phyloP scores from a whole-genome alignment of 2,329 filamentous ascomycete genomes.

The Neocucurbitaria cava region DNA sequence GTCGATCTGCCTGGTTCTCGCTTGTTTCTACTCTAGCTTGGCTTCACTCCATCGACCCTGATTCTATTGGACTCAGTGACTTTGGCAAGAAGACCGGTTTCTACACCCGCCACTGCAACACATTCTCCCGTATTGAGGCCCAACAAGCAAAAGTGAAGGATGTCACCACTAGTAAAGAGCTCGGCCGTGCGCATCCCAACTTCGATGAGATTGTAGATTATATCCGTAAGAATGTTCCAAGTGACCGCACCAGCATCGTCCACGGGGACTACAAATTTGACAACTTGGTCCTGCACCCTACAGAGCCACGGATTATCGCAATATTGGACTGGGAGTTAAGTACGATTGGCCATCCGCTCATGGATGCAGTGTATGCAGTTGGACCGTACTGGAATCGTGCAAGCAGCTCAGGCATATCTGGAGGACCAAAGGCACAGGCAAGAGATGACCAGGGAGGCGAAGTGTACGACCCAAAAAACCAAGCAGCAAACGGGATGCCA shows the following conservation, averaged over 20 bases:
- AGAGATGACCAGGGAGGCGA: slow-evolving; percentile 50
- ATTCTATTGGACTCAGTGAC: slow-evolving; percentile 68
- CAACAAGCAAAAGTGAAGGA: slow-evolving; percentile 79
- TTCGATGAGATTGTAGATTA: slow-evolving; percentile 80
- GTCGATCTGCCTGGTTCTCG: slow-evolving; percentile 52
- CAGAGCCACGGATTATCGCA: slow-evolving; percentile 84
- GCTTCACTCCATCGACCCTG: slow-evolving; percentile 77
- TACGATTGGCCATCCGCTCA: slow-evolving; percentile 90
- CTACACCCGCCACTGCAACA: slow-evolving; percentile 84
- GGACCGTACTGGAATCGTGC: slow-evolving; percentile 53
- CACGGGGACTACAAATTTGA: slow-evolving; percentile 93
- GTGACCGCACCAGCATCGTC: slow-evolving; percentile 79
- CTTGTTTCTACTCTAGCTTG: slow-evolving; percentile 81
- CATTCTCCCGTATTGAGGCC: slow-evolving; percentile 77
- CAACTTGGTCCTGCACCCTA: slow-evolving; percentile 75
- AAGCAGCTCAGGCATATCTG: slow-evolving; percentile 37
- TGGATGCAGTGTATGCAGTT: slow-evolving; percentile 84
- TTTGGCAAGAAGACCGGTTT: slow-evolving; percentile 80
- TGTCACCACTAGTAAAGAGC: slow-evolving; percentile 68
- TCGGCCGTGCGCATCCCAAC: slow-evolving; percentile 76
- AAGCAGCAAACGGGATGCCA: slow-evolving; percentile 68
- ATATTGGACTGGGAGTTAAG: slow-evolving; percentile 98
- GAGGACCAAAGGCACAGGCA: slow-evolving; percentile 40
- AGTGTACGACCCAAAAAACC: slow-evolving; percentile 37
- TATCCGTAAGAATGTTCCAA: slow-evolving; percentile 70